Percentiles rank a stretch among this genome's conserved stretches.
Evolutionary conservation across 345 rosid species (phyloP).

Genomic region (Excoecaria cochinchinensis): DNA sequence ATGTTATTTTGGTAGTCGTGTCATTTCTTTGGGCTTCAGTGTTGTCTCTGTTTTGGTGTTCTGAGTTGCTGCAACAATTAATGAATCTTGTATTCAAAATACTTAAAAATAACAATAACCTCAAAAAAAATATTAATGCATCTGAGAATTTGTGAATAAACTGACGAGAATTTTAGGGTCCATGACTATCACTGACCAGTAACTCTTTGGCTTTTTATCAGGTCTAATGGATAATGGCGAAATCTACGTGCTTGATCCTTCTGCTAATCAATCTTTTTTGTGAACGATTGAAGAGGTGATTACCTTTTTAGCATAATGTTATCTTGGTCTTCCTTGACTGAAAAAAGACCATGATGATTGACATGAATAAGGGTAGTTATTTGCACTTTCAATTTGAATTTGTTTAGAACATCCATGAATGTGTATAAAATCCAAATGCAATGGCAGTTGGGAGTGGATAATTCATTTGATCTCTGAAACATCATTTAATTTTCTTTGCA

Average conservation of each 20-base stretch:
- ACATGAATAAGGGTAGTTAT: constrained; percentile 28
- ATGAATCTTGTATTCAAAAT: not conserved
- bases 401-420: not conserved
- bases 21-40: not conserved
- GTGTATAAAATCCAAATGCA: constrained; percentile 33
- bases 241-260: not conserved
- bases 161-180: not conserved
- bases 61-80: not conserved
- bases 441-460: constrained; percentile 23
- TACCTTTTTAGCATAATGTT: constrained; percentile 16
- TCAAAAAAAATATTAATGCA: not conserved
- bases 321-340: constrained; percentile 15
- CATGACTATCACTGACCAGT: not conserved
- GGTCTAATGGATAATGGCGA: constrained; percentile 19
- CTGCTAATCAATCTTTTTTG: not conserved
- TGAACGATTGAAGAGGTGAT: constrained; percentile 18
- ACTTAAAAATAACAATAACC: not conserved
- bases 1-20: not conserved
- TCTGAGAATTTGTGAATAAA: not conserved
- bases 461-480: constrained; percentile 1
- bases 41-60: not conserved
- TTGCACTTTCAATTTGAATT: constrained; percentile 11
- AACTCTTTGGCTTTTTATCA: constrained; percentile 17
- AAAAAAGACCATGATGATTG: not conserved
- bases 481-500: constrained; percentile 13